Base-by-base conservation (phyloP, 2,329 filamentous ascomycete genomes). In the Colletotrichum horii region DNA sequence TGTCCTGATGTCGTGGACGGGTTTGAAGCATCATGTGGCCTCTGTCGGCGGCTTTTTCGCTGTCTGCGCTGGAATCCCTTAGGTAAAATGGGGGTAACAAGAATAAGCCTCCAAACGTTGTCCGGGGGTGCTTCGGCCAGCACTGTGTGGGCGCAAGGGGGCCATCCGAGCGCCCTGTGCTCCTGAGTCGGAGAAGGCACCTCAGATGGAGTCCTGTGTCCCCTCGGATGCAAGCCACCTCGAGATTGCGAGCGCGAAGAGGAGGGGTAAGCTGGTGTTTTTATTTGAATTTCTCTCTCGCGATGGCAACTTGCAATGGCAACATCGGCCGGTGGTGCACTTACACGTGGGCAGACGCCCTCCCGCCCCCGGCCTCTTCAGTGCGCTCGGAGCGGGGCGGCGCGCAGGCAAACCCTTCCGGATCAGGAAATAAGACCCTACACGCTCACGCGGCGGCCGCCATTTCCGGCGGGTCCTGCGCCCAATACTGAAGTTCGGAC, bases 11-110 rank as follows among this genome's bases (percentile, higher is more conserved):
- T 43, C 22, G 66, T 43, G 52, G 48, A 64, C 19, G 14, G 32
- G 30, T 64, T 64, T 64, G 55, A 66, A 16, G 66, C 48, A 68
- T 68, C 66, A 58, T 58, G 66, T 68, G 52, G 66, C 26, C 66
- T 68, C 22, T 9, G 32, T 68, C 66, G 66, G 52, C 34, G 66
- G 52, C 66, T 68, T 68, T 68, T 60, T 43, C 66, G 66, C 66
- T 68, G 66, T 43, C 22, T 68, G 52, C 22, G 52, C 22, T 28
- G 52, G 66, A 68, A 38, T 52, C 52, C 48, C 24, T 68, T 68
- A 68, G 52, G 52, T 68, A 68, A 68, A 68, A 68, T 68, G 66
- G 66, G 66, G 66, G 66, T 68, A 68, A 68, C 65, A 28, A 67
- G 43, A 67, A 55, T 55, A 67, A 34, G 43, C 26, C 26, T 19